A percentile compares a stretch with the other conserved stretches of the same genome.
Conservation (phyloP, 768 basidiomycete genomes). For the Mycena kentingensis region DNA sequence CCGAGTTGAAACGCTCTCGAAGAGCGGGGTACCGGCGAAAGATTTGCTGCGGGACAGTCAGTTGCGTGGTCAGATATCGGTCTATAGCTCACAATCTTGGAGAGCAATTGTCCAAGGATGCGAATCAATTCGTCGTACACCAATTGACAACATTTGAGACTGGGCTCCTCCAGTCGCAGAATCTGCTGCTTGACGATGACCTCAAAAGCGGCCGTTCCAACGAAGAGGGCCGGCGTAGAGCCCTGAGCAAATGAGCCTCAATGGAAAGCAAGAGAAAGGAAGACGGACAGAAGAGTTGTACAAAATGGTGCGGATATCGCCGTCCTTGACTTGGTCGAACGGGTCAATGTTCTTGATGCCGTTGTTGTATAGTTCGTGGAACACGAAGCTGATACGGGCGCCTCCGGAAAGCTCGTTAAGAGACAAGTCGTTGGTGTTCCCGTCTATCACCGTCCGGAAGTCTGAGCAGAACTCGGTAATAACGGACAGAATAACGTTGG, state of each 20-base stretch:
- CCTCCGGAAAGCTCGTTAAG: constrained; percentile 98
- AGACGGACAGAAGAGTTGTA: constrained; percentile 94
- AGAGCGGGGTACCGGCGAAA: constrained; percentile 98
- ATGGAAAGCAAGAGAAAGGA: not conserved
- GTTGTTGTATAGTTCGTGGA: constrained; percentile 97
- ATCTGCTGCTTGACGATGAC: constrained; percentile 99
- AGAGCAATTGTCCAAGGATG: constrained; percentile 88
- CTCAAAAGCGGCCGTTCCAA: constrained; percentile 96
- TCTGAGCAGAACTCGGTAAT: constrained; percentile 98
- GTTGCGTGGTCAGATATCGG: not conserved
- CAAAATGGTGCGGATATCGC: constrained; percentile 91
- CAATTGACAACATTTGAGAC: constrained; percentile 90
- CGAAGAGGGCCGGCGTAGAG: constrained; percentile 94
- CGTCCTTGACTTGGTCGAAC: constrained; percentile 98
- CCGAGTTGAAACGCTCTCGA: constrained; percentile 91
- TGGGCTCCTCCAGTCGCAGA: constrained; percentile 92
- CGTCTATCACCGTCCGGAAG: constrained; percentile 96
- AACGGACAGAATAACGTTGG: constrained; percentile 92
- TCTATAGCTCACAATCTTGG: constrained; percentile 70
- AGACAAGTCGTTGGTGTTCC: constrained; percentile 93
- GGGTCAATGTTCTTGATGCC: constrained; percentile 96
- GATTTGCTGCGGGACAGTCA: constrained; percentile 62
- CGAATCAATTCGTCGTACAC: constrained; percentile 98
- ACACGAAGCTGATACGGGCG: constrained; percentile 97
- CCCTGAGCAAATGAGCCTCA: constrained; percentile 52